A percentile compares a stretch with the other conserved stretches of the same genome.
phyloP scores from a whole-genome alignment of 2,329 filamentous ascomycete genomes.

The Claviceps maximensis region DNA sequence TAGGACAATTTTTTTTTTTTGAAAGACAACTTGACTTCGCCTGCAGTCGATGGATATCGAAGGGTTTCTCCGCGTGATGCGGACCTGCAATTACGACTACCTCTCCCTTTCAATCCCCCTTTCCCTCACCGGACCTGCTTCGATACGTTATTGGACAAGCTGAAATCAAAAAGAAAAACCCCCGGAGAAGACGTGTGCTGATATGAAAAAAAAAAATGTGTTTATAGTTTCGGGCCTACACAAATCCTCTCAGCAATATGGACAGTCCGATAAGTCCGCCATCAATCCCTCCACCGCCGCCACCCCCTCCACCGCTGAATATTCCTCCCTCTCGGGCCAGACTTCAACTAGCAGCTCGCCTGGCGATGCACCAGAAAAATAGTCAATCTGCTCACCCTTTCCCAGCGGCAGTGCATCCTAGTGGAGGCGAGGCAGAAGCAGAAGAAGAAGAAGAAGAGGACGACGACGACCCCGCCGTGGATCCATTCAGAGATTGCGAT shows the following conservation, averaged over 20 bases:
- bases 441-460: slow-evolving; percentile 18
- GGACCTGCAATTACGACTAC: slow-evolving; percentile 1
- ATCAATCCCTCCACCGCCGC: slow-evolving; percentile 44
- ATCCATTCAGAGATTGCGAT: slow-evolving; percentile 41
- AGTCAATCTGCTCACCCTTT: slow-evolving; percentile 34
- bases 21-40: background rate
- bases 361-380: slow-evolving; percentile 63
- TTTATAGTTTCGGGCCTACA: slow-evolving; percentile 44
- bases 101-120: background rate
- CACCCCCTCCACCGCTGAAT: slow-evolving; percentile 69
- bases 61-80: background rate
- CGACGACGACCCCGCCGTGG: slow-evolving; percentile 21
- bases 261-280: slow-evolving; percentile 38
- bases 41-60: background rate
- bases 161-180: slow-evolving; percentile 12
- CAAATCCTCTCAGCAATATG: slow-evolving; percentile 38
- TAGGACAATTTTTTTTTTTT: background rate
- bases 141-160: slow-evolving; percentile 2
- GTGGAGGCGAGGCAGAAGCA: slow-evolving; percentile 20
- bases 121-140: slow-evolving; percentile 7
- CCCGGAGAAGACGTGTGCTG: slow-evolving; percentile 4
- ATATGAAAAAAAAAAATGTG: background rate
- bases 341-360: slow-evolving; percentile 75
- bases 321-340: slow-evolving; percentile 77
- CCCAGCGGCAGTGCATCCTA: slow-evolving; percentile 25